Evolutionary conservation across 306 rosid genomes (phyloP).

Genomic region (Ormosia emarginata): DNA sequence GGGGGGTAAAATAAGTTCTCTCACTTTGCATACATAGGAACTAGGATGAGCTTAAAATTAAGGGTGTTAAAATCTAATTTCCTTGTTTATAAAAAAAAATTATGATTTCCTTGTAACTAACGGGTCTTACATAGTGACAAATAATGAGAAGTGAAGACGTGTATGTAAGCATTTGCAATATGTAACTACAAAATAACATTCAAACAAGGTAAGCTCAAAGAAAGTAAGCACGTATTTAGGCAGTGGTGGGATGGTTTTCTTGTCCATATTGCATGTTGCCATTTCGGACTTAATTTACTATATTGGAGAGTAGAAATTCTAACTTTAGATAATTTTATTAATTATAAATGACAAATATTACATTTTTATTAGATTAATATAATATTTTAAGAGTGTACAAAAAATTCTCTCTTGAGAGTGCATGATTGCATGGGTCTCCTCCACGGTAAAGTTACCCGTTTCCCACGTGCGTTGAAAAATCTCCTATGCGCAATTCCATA

Average conservation of each 20-base stretch:
- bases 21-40: no score
- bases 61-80: no score
- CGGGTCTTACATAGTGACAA: neutral
- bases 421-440: neutral
- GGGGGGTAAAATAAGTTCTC: no score
- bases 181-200: neutral
- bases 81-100: no score
- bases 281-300: neutral
- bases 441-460: neutral
- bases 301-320: no score
- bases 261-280: neutral
- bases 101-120: neutral
- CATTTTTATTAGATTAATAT: no score
- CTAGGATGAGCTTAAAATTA: neutral
- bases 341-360: no score
- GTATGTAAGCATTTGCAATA: neutral
- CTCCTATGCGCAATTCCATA: neutral
- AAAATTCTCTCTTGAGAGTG: neutral
- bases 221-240: neutral
- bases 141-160: neutral
- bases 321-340: no score
- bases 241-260: neutral
- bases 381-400: no score
- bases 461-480: constrained; percentile 7
- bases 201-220: neutral